Evolutionary conservation across 306 rosid genomes (phyloP), one percentile per base, ranked within the genome.

Genomic region (Fragaria nilgerrensis): DNA sequence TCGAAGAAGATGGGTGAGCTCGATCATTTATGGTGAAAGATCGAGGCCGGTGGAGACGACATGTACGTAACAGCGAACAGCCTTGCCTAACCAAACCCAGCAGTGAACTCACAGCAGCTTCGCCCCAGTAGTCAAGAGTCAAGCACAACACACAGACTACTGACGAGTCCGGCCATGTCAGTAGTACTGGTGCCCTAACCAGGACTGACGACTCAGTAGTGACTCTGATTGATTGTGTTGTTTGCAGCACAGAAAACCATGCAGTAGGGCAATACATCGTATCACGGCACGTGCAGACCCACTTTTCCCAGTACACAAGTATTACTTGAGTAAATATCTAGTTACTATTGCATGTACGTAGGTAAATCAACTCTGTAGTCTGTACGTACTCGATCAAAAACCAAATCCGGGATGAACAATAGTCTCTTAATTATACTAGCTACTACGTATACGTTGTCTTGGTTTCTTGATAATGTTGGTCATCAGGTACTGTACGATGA

Each of bases 191-290:
- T 10, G 15, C 29, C 29, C 62, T 10, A 56, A 12, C 29, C 29
- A 56, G 29, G 62, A 61, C 66, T 61, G 66, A 61, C 37, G 13
- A 34, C 43, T 64, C 39, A 34, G 44, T 64, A 3, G 44, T 34
- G 69, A 36, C 48, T 65, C 70, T 65, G 47, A 34, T n/a, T 14
- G 9, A 6, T 67, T 62, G 34, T 27, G 59, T 74, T 39, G 5
- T 73, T 27, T 9, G 25, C 43, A 9, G 27, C 69, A 58, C 77
- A 43, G 77, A 74, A 74, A 74, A 74, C 77, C 69, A 74, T 43
- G 77, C 77, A 59, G 10, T 39, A 12, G 53, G 34, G 19, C 7
- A 25, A 36, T 36, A 53, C 56, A 58, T 37, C 76, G 76, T 37
- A 55, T 55, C 76, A 73, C 2, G 47, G 29, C 75, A 72, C 75